Evolutionary conservation across 345 rosid species (phyloP).

Genomic region (Garcia nutans): DNA sequence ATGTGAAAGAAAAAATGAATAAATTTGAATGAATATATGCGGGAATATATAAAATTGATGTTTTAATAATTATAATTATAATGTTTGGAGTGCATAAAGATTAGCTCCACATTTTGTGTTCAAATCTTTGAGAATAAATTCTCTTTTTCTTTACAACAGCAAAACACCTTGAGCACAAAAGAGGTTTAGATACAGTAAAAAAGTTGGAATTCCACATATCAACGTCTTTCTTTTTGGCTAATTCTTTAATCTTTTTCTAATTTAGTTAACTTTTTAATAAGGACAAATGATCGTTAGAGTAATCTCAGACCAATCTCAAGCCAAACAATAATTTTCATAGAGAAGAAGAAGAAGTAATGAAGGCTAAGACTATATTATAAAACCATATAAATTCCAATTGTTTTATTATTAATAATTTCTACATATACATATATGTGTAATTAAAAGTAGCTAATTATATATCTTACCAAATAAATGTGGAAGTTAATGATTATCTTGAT

Average conservation of each 20-base stretch:
- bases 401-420: background rate
- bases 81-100: background rate
- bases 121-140: constrained; percentile 16
- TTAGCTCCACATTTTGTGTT: constrained; percentile 11
- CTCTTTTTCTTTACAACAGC: constrained; percentile 18
- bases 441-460: background rate
- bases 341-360: background rate
- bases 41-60: no score
- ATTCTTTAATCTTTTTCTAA: constrained; percentile 6
- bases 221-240: constrained; percentile 16
- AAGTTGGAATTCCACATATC: constrained; percentile 7
- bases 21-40: no score
- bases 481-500: background rate
- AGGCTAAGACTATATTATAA: background rate
- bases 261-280: constrained; percentile 28
- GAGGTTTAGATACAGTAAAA: constrained; percentile 9
- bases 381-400: background rate
- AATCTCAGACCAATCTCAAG: constrained; percentile 1
- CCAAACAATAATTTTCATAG: background rate
- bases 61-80: no score
- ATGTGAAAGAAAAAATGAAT: background rate
- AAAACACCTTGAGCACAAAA: constrained; percentile 42
- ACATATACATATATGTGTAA: background rate
- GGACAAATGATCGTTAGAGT: background rate
- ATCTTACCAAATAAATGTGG: constrained; percentile 1